Base-by-base conservation (phyloP, 441 rosid species). In the Adansonia rubrostipa region DNA sequence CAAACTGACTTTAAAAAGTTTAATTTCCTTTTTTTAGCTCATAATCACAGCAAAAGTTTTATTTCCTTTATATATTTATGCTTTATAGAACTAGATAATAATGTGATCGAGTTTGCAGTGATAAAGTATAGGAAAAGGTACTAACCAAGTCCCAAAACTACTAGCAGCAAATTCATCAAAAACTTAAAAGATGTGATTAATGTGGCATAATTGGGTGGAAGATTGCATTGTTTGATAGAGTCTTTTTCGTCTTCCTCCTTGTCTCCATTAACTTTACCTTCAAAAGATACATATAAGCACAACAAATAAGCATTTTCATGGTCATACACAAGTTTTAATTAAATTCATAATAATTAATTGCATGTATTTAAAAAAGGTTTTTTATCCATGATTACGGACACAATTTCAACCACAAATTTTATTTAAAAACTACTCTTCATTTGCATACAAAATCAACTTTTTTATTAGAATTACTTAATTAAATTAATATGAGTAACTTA, bases 91-190 rank as follows among this genome's bases (percentile, higher is more conserved):
- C 40, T 36, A 36, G 0, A 36, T 36, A 36, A 36, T 36, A 36
- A 36, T 36, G 40, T 36, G 40, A 36, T 42, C 8, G 3, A 42
- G 45, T 6, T 42, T 6, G 8, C 8, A 42, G 45, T 42, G 45
- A 6, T 42, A 42, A 42, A 42, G 1, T n/a, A 51, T 51, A 14
- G 0, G 45, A 6, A 42, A 51, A 51, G 56, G 17, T 20, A 58
- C 63, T 19, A 20, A 63, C 68, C 68, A 33, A 33, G 20, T 33
- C 47, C 68, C 45, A 33, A 11, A 63, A 63, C 68, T 33, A 63
- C 2, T 63, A 63, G 47, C n/a, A 63, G 45, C 68, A 58, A 58
- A 58, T 63, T 33, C 19, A 63, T 6, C 9, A 33, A 33, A 14
- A 63, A 63, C 47, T 33, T 36, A 14, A 33, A 20, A 13, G 6